Evolutionary conservation across 208 protist genomes (phyloP).

Genomic region (Leishmania braziliensis): DNA sequence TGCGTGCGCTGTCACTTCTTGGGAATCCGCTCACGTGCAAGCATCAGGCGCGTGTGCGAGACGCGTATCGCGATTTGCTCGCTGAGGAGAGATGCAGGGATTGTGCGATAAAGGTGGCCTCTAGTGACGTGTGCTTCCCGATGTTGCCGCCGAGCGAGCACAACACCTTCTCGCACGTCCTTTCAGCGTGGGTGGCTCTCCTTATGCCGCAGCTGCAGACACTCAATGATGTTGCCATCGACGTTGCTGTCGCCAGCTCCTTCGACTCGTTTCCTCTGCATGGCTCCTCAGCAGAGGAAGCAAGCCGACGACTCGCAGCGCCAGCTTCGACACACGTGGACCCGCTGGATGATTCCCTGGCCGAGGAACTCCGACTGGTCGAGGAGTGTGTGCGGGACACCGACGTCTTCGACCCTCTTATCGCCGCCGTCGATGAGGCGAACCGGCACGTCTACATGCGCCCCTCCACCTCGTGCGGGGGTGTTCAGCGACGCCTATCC

Average conservation of each 20-base stretch:
- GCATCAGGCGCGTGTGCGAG: constrained; percentile 21
- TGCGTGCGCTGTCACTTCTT: constrained; percentile 64
- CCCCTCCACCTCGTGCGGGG: constrained; percentile 65
- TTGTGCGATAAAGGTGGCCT: not conserved
- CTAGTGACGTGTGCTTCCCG: not conserved
- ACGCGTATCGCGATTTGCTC: constrained; percentile 11
- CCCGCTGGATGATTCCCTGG: constrained; percentile 56
- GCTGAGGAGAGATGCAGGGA: constrained; percentile 7
- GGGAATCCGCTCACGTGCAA: constrained; percentile 64
- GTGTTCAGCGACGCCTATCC: constrained; percentile 34
- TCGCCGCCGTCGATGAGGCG: constrained; percentile 43
- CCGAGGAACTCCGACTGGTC: constrained; percentile 75
- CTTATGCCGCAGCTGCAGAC: constrained; percentile 66
- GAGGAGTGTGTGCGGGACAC: constrained; percentile 74
- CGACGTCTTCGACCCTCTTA: constrained; percentile 55
- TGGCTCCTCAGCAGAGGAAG: not conserved
- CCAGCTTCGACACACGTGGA: constrained; percentile 43
- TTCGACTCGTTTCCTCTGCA: not conserved
- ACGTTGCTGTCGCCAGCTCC: constrained; percentile 13
- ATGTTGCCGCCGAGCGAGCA: not conserved
- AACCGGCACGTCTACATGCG: constrained; percentile 58
- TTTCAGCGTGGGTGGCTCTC: constrained; percentile 47
- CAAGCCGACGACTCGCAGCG: not conserved
- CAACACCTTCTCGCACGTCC: constrained; percentile 17
- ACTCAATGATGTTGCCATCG: constrained; percentile 21